A percentile compares a stretch with the other conserved stretches of the same genome.
Evolutionary conservation across 139 green algal species (phyloP).

Genomic region (Chlorella sorokiniana): DNA sequence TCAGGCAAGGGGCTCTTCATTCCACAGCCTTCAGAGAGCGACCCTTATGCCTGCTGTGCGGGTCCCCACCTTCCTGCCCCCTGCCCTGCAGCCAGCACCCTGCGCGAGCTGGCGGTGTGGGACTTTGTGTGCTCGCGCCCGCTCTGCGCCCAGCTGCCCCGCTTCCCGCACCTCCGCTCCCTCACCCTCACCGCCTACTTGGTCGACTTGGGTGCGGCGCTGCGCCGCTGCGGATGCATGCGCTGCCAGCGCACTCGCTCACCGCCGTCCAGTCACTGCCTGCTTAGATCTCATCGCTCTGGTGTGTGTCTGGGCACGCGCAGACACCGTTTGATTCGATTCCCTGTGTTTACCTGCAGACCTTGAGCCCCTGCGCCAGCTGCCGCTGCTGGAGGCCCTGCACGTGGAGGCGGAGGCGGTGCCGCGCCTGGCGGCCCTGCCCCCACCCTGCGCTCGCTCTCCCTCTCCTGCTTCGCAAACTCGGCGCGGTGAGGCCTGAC

Average conservation of each 20-base stretch:
- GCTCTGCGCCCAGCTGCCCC: constrained; percentile 25
- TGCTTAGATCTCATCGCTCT: neutral
- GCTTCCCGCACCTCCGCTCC: constrained; percentile 5
- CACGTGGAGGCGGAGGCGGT: neutral
- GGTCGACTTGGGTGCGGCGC: neutral
- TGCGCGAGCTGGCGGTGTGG: neutral
- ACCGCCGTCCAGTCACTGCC: neutral
- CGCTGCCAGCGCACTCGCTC: neutral
- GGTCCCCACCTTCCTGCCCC: neutral
- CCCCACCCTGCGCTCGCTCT: constrained; percentile 4
- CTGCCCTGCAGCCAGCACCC: neutral
- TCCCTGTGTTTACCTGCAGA: constrained; percentile 6
- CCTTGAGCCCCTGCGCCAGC: constrained; percentile 4
- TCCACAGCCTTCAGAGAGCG: too few relatives aligned
- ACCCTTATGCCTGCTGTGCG: too few relatives aligned
- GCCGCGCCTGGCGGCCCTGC: neutral
- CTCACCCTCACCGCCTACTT: constrained; percentile 7
- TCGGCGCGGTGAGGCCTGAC: neutral
- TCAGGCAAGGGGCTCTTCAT: neutral
- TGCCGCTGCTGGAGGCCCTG: constrained; percentile 8
- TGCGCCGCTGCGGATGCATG: neutral
- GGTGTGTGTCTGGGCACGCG: too few relatives aligned
- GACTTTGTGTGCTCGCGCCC: constrained; percentile 9
- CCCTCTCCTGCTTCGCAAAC: constrained; percentile 8
- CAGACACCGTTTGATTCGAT: neutral